Evolutionary conservation across 768 basidiomycete species (phyloP).

Genomic region (Suillus subalutaceus): DNA sequence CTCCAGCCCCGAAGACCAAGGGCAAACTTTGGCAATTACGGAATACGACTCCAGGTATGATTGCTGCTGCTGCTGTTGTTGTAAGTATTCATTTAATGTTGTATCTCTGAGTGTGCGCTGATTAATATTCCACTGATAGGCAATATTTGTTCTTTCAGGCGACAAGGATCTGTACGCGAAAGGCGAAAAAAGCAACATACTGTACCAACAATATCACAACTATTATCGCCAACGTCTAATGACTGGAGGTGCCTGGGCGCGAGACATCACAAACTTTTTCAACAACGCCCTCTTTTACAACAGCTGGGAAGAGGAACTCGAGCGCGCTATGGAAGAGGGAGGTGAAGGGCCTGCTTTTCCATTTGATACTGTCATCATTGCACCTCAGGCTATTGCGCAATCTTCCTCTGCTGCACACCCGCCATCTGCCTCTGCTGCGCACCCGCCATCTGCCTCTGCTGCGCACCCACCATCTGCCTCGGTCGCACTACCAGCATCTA

Average conservation of each 20-base stretch:
- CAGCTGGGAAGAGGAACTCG: background rate
- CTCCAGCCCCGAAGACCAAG: constrained; percentile 7
- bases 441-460: no score
- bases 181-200: background rate
- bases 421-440: no score
- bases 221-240: constrained; percentile 5
- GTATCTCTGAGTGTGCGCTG: background rate
- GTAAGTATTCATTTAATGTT: background rate
- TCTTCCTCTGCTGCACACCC: background rate
- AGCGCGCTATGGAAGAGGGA: background rate
- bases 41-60: background rate
- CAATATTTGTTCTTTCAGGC: constrained; percentile 12
- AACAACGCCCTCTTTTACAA: constrained; percentile 6
- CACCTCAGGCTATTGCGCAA: background rate
- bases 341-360: background rate
- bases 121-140: constrained; percentile 1
- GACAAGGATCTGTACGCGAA: background rate
- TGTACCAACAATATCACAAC: constrained; percentile 7
- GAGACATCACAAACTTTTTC: constrained; percentile 1
- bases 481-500: background rate
- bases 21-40: constrained; percentile 8
- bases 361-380: background rate
- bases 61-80: constrained; percentile 12
- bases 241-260: background rate
- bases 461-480: no score